Evolutionary conservation across 1,284 basidiomycete species (phyloP).

Genomic region (Leucoagaricus sp.): DNA sequence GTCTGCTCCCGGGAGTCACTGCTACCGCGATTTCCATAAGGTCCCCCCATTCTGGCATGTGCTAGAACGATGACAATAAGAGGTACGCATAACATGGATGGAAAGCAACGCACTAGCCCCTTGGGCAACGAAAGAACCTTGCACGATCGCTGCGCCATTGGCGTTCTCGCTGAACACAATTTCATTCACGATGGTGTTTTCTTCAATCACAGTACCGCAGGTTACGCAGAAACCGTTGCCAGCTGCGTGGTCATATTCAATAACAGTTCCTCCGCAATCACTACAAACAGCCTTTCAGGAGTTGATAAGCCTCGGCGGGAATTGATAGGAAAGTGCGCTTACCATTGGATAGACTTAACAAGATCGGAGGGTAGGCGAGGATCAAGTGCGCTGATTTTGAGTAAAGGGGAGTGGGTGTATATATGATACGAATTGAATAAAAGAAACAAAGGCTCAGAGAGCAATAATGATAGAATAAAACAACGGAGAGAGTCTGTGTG

Average conservation of each 20-base stretch:
- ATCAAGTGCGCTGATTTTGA: background rate
- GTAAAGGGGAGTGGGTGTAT: background rate
- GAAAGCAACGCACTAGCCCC: constrained; percentile 75
- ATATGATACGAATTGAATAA: constrained; percentile 6
- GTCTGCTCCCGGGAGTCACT: constrained; percentile 87
- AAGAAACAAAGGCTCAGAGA: background rate
- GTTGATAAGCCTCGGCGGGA: background rate
- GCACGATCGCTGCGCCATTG: constrained; percentile 91
- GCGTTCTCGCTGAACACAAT: constrained; percentile 94
- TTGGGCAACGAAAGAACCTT: constrained; percentile 92
- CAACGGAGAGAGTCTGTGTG: background rate
- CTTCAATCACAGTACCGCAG: constrained; percentile 91
- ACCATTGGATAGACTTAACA: background rate
- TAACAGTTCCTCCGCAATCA: constrained; percentile 77
- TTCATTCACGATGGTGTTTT: constrained; percentile 93
- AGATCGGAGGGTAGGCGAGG: background rate
- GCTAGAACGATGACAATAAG: constrained; percentile 45
- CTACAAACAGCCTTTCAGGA: constrained; percentile 47
- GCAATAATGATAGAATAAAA: constrained; percentile 16
- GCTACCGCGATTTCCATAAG: constrained; percentile 75
- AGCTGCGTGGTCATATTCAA: constrained; percentile 80
- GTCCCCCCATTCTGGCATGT: constrained; percentile 76
- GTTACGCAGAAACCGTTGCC: constrained; percentile 83
- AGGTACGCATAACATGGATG: background rate
- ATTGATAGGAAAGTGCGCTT: background rate